These are phyloP conservation scores for Cylindrodendrum hubeiense DNA, from an alignment of 2,329 filamentous ascomycete genomes.

Conservation along the genomic window DNA sequence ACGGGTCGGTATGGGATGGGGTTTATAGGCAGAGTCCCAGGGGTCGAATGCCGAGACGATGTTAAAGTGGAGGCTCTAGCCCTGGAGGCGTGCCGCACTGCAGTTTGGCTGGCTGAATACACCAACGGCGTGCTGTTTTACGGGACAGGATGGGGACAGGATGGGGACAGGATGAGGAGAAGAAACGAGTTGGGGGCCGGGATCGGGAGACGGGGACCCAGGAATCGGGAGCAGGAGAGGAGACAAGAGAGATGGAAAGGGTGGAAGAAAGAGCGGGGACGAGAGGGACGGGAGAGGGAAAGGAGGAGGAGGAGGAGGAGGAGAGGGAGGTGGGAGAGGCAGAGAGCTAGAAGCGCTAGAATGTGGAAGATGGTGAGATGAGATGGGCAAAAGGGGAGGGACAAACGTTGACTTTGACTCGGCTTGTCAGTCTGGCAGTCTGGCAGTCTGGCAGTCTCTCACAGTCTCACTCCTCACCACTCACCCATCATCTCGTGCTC, in stretches of 20 bases:
- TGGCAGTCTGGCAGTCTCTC: constrained; percentile 5
- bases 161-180: neutral
- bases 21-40: constrained; percentile 25
- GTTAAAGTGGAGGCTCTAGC: constrained; percentile 23
- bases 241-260: constrained; percentile 5
- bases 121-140: constrained; percentile 10
- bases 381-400: constrained; percentile 12
- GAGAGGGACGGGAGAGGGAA: constrained; percentile 1
- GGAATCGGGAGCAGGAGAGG: neutral
- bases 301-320: constrained; percentile 1
- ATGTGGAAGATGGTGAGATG: constrained; percentile 14
- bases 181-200: constrained; percentile 5
- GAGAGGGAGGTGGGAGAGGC: constrained; percentile 1
- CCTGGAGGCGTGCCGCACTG: constrained; percentile 6
- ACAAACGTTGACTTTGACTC: neutral
- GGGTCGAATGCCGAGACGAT: constrained; percentile 23
- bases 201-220: neutral
- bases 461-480: constrained; percentile 1
- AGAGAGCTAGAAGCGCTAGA: constrained; percentile 1
- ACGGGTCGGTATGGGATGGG: constrained; percentile 18
- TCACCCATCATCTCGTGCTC: constrained; percentile 3
- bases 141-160: neutral
- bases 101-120: constrained; percentile 16
- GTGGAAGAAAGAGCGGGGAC: constrained; percentile 7
- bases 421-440: constrained; percentile 2